Percentiles rank a stretch among this genome's conserved stretches.
Conservation (phyloP, 164 flowering plant genomes). For the Sextonia rubra region DNA sequence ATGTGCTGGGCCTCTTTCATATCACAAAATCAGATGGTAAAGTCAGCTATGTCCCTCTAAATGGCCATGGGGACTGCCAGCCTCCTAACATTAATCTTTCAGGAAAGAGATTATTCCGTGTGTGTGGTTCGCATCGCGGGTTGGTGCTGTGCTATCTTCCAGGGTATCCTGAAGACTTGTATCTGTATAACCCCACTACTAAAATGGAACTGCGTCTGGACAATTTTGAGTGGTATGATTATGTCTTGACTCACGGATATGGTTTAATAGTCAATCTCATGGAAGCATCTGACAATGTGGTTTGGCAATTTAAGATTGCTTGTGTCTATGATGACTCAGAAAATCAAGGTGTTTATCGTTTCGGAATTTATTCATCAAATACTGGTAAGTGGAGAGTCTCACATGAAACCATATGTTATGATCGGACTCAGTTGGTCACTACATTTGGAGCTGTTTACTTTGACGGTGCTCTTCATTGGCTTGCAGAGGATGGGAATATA, state of each 20-base stretch:
- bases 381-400: not conserved
- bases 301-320: not conserved
- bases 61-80: not conserved
- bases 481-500: not conserved
- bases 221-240: not conserved
- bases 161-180: not conserved
- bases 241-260: not conserved
- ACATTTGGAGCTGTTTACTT: not conserved
- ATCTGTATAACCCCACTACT: not conserved
- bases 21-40: not conserved
- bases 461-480: slow-evolving; percentile 1
- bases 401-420: not conserved
- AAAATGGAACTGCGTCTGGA: not conserved
- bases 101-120: too few species aligned
- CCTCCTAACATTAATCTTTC: not conserved
- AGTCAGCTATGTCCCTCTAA: not conserved
- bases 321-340: not conserved
- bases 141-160: not conserved
- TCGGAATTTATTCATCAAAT: not conserved
- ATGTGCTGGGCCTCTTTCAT: not conserved
- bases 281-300: not conserved
- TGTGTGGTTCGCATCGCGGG: not conserved
- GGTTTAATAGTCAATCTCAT: slow-evolving; percentile 1
- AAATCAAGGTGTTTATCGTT: not conserved
- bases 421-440: not conserved